These are phyloP conservation scores for Penicillium mononematosum DNA, from an alignment of 495 filamentous ascomycete genomes.

Conservation along the genomic window DNA sequence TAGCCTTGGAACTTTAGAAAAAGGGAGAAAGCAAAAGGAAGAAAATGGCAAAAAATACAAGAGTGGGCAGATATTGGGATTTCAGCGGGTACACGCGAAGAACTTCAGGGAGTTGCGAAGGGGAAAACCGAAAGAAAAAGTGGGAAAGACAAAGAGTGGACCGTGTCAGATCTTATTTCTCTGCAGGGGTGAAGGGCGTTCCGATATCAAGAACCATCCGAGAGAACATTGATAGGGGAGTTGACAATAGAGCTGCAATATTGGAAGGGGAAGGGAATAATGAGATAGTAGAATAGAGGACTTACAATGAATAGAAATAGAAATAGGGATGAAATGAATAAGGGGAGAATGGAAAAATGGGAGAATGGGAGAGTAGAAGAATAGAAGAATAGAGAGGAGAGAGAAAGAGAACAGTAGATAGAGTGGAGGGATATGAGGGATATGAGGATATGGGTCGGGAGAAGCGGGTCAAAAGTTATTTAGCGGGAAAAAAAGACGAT, in stretches of 20 bases:
- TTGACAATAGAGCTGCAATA: constrained; percentile 3
- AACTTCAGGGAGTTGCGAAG: constrained; percentile 16
- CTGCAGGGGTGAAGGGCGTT: constrained; percentile 31
- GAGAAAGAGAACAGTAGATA: constrained; percentile 23
- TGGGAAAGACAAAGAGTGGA: constrained; percentile 31
- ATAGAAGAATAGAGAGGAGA: constrained; percentile 4
- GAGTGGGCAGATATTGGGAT: constrained; percentile 14
- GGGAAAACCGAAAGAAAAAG: constrained; percentile 20
- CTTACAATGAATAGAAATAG: constrained; percentile 6
- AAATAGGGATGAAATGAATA: not conserved
- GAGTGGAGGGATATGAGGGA: constrained; percentile 11
- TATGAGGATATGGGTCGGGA: constrained; percentile 12
- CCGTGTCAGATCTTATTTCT: constrained; percentile 31
- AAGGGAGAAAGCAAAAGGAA: constrained; percentile 20
- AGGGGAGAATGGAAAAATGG: constrained; percentile 1
- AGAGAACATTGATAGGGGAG: constrained; percentile 17
- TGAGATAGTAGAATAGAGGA: constrained; percentile 8
- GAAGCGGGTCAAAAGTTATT: constrained; percentile 6
- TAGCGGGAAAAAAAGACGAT: constrained; percentile 14
- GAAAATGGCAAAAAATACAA: constrained; percentile 29
- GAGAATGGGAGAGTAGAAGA: constrained; percentile 1
- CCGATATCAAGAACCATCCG: constrained; percentile 25
- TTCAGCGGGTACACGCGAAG: not conserved
- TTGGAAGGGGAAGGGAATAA: not conserved
- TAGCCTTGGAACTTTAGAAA: constrained; percentile 10